Evolutionary conservation across 2,329 filamentous ascomycete genomes (phyloP).

Genomic region (Fusarium ambrosium): DNA sequence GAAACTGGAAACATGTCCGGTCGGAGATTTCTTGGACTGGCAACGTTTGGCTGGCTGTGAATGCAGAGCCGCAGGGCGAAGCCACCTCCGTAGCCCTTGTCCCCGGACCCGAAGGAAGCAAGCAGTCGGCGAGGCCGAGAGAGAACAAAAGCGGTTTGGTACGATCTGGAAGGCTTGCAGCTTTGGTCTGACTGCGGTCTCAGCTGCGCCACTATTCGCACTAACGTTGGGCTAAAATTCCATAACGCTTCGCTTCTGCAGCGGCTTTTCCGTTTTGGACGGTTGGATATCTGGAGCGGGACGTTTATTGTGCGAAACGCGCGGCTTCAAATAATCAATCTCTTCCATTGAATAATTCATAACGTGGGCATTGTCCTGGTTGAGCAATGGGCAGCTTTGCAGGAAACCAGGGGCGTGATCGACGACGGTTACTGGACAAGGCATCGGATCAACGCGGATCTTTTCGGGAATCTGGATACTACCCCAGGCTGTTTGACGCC

Average conservation of each 20-base stretch:
- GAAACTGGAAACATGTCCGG: conserved; percentile 1
- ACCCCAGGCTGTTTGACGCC: not conserved
- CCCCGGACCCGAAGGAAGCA: not conserved
- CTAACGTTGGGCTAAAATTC: not conserved
- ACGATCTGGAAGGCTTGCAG: not conserved
- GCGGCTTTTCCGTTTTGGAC: conserved; percentile 5
- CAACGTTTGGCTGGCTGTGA: not conserved
- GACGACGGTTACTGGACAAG: not conserved
- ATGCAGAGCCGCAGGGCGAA: conserved; percentile 19
- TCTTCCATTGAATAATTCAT: not conserved
- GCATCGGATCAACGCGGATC: not conserved
- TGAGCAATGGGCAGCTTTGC: not conserved
- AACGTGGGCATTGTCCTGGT: not conserved
- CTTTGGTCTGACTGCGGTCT: not conserved
- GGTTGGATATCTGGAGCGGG: not conserved
- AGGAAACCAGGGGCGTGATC: not conserved
- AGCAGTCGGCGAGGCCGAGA: conserved; percentile 12
- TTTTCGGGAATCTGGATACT: not conserved
- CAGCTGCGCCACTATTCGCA: conserved; percentile 19
- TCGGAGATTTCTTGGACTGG: conserved; percentile 2
- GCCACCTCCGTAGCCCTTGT: not conserved
- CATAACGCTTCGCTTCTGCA: conserved; percentile 5
- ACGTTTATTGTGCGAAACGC: not conserved
- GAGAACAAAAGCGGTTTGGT: not conserved
- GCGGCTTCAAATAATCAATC: not conserved